Evolutionary conservation across 202 grass and related monocot species (phyloP).

Genomic region (Dendrocalamus latiflorus): DNA sequence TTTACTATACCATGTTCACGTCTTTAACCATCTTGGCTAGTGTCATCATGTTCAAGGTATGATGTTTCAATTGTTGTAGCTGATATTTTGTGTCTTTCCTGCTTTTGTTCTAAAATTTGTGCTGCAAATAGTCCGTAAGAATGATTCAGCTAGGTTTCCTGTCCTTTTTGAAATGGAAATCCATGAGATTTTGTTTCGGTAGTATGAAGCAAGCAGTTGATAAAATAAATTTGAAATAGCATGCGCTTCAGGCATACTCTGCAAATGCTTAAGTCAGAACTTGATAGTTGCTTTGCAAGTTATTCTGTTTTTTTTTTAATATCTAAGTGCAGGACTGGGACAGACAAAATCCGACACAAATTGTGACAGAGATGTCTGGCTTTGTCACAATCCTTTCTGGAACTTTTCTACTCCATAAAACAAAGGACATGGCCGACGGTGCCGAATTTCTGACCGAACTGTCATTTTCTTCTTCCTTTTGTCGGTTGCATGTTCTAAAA

Average conservation of each 20-base stretch:
- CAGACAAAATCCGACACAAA: slow-evolving; percentile 77
- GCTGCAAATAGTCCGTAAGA: neutral
- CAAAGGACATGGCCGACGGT: slow-evolving; percentile 73
- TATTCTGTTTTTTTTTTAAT: neutral
- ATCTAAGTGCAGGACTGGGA: slow-evolving; percentile 57
- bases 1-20: slow-evolving; percentile 75
- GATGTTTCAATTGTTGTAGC: neutral
- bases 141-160: neutral
- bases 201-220: neutral
- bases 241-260: neutral
- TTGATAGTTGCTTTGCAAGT: neutral
- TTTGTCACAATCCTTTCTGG: slow-evolving; percentile 80
- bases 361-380: slow-evolving; percentile 73
- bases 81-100: neutral
- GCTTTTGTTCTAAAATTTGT: neutral
- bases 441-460: neutral
- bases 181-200: neutral
- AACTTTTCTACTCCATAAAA: slow-evolving; percentile 80
- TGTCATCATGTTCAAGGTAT: slow-evolving; percentile 81
- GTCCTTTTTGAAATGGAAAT: neutral
- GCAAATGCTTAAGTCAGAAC: neutral
- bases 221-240: neutral
- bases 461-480: neutral
- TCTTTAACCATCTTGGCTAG: slow-evolving; percentile 67
- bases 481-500: neutral